Evolutionary conservation across 176 grass and related monocot genomes (phyloP), one percentile per base, ranked within the genome.

Genomic region (Rhynchospora tenuis): DNA sequence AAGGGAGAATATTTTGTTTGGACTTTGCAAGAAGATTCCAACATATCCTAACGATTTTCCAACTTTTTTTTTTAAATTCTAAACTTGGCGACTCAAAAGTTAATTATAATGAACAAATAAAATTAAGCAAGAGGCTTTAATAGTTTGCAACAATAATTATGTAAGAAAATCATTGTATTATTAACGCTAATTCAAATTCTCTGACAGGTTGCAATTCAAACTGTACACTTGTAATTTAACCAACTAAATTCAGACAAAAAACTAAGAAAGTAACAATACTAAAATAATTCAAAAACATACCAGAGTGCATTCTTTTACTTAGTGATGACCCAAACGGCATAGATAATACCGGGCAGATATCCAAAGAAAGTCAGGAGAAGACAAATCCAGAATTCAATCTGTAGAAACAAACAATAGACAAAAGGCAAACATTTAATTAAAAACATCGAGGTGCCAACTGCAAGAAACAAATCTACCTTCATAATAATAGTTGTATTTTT

Each of bases 331-430:
- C 90, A 95, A 19, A 95, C 75, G 38, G 93, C 93, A 55, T 97
- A 97, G 83, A 97, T 92, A 85, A 97, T 97, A 16, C 94, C 94
- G 14, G 94, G 94, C 68, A 97, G 65, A 76, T 89, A 97, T 43
- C 88, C 92, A 31, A 94, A 84, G 47, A 94, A 83, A 51, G 94
- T 97, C 74, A 97, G 84, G 28, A 97, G 26, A 64, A 97, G 48
- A 83, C 90, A 97, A 74, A 97, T 94, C 94, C 90, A 97, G 87
- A 97, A 92, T 81, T 97, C 94, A 19, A 94, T 64, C 94, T 97
- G 83, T 81, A 87, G 0, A 7, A 5, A 10, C 10, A 48, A 13
- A 44, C 1, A 47, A 59, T 46, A 73, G 55, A 9, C 7, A 14
- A 9, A 56, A 29, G 43, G 11, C 61, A 64, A 27, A 26, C 11